phyloP scores from a whole-genome alignment of 176 grass and related monocot species.

The Saccharum officinarum region DNA sequence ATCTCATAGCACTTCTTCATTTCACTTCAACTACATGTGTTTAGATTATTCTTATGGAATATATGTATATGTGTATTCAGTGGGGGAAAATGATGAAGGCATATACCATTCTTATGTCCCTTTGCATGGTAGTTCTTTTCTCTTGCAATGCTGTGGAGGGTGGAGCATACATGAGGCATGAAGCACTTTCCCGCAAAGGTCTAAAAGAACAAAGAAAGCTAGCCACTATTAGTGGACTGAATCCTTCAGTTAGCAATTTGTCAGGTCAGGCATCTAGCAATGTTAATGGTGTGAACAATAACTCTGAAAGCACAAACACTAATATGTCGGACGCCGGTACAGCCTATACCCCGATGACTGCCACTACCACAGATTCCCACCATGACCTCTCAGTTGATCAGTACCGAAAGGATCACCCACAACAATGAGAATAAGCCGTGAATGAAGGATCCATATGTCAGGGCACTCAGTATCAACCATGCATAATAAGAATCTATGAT shows the following conservation, averaged over 20 bases:
- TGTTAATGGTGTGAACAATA: background rate
- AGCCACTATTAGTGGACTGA: background rate
- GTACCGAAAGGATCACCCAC: background rate
- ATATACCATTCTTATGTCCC: background rate
- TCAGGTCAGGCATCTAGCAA: background rate
- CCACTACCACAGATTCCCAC: constrained; percentile 40
- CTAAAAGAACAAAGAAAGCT: constrained; percentile 25
- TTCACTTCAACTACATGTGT: background rate
- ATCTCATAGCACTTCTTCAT: background rate
- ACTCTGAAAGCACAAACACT: constrained; percentile 9
- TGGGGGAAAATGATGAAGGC: background rate
- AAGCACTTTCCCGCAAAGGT: constrained; percentile 13
- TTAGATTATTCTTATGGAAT: background rate
- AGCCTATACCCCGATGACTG: background rate
- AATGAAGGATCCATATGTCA: background rate
- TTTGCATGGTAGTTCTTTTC: constrained; percentile 5
- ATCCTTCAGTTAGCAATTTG: background rate
- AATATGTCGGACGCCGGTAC: background rate
- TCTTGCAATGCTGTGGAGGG: constrained; percentile 3
- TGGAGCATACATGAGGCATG: background rate
- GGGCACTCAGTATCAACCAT: background rate
- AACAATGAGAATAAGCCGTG: constrained; percentile 26
- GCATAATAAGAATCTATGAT: background rate
- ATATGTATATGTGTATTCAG: background rate
- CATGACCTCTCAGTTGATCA: constrained; percentile 32